Conservation (phyloP, 805 yeast species). For the Myxozyma udenii region DNA sequence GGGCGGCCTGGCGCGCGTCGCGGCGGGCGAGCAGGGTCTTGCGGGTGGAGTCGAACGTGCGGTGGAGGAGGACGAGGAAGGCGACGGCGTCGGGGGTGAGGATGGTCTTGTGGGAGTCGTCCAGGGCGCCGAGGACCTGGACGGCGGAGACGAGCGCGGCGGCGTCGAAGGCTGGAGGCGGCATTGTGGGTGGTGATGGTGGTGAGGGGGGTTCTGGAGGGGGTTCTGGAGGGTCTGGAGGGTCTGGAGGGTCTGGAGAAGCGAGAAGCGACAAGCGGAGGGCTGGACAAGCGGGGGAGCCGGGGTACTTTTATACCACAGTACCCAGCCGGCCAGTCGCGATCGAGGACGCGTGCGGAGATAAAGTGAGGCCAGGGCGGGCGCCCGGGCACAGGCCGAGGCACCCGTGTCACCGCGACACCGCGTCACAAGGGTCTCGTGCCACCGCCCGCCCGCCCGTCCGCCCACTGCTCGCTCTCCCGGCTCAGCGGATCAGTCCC, state of each 20-base stretch:
- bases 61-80: slow-evolving; percentile 63
- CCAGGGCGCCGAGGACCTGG: slow-evolving; percentile 52
- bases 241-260: neutral
- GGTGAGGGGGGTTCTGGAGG: neutral
- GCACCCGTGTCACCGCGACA: too few relatives aligned
- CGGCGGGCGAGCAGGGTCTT: slow-evolving; percentile 55
- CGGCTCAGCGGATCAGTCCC: too few relatives aligned
- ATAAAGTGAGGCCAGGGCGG: too few relatives aligned
- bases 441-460: too few relatives aligned
- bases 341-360: too few relatives aligned
- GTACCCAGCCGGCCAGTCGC: too few relatives aligned
- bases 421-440: too few relatives aligned
- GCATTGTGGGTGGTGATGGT: neutral
- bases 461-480: too few relatives aligned
- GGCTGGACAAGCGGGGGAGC: neutral
- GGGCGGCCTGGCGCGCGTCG: slow-evolving; percentile 50
- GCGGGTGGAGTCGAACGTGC: slow-evolving; percentile 58
- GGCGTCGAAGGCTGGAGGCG: slow-evolving; percentile 9
- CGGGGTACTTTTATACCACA: too few relatives aligned
- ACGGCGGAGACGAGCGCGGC: slow-evolving; percentile 18
- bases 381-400: too few relatives aligned
- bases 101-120: slow-evolving; percentile 50
- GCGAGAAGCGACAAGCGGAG: neutral
- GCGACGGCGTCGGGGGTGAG: slow-evolving; percentile 62
- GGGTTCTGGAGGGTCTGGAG: neutral